Conservation (phyloP, 495 filamentous ascomycete genomes). For the Cudoniella acicularis region DNA sequence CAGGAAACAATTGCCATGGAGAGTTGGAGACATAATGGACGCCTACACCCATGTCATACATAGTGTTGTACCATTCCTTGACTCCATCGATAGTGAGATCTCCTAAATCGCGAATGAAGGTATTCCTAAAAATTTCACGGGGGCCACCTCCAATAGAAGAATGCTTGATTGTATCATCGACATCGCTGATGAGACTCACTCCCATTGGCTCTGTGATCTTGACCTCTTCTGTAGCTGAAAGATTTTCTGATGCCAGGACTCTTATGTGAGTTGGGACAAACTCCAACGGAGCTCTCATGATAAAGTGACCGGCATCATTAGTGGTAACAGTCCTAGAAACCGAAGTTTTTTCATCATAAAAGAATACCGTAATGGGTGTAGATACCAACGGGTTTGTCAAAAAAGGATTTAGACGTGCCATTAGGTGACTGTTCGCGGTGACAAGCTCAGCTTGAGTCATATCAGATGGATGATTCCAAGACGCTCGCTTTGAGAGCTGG, state of each 20-base stretch:
- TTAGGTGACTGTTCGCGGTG: constrained; percentile 77
- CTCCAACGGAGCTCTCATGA: constrained; percentile 67
- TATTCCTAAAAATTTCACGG: constrained; percentile 92
- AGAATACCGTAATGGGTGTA: constrained; percentile 81
- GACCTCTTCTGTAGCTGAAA: constrained; percentile 75
- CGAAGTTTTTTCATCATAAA: constrained; percentile 78
- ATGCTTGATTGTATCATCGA: constrained; percentile 97
- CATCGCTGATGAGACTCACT: constrained; percentile 92
- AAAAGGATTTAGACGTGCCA: constrained; percentile 85
- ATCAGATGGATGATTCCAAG: constrained; percentile 49
- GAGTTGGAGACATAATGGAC: constrained; percentile 93
- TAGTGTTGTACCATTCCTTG: constrained; percentile 76
- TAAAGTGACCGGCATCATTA: constrained; percentile 85
- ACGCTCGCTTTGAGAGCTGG: constrained; percentile 37
- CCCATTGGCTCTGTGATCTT: constrained; percentile 73
- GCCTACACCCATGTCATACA: constrained; percentile 75
- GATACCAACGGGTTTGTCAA: constrained; percentile 72
- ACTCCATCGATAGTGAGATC: constrained; percentile 85
- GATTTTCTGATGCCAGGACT: constrained; percentile 78
- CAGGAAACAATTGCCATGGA: constrained; percentile 89
- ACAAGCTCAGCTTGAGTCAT: constrained; percentile 69
- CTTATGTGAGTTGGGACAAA: constrained; percentile 89
- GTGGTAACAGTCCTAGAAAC: constrained; percentile 77
- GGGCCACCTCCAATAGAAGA: constrained; percentile 84
- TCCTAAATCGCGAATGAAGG: constrained; percentile 79